A percentile compares a stretch with the other conserved stretches of the same genome.
Evolutionary conservation across 345 rosid genomes (phyloP).

Genomic region (Odontarrhena argentea): DNA sequence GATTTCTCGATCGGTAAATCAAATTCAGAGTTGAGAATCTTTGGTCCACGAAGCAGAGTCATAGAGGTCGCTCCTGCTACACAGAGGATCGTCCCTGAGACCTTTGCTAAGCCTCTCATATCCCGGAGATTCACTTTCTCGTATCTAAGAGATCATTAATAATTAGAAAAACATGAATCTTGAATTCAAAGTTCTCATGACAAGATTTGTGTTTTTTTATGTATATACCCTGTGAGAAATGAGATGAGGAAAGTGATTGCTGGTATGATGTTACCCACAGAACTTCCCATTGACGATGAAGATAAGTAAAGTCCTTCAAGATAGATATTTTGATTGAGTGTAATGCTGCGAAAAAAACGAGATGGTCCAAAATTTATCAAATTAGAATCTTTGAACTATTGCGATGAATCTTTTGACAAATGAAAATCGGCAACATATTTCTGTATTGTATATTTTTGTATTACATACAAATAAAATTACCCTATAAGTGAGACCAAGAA

Average conservation of each 20-base stretch:
- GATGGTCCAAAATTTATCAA: conserved; percentile 12
- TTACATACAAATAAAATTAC: no score
- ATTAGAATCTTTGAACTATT: not conserved
- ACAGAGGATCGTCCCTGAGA: conserved; percentile 60
- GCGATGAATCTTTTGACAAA: not conserved
- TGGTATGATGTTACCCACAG: conserved; percentile 47
- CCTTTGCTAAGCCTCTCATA: conserved; percentile 62
- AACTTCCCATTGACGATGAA: conserved; percentile 48
- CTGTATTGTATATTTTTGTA: not conserved
- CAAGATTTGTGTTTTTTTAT: not conserved
- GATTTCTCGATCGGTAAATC: conserved; percentile 25
- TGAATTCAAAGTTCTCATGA: conserved; percentile 1
- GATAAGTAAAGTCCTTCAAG: conserved; percentile 48
- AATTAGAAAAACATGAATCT: not conserved
- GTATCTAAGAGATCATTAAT: conserved; percentile 44
- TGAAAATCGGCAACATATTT: not conserved
- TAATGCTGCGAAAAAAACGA: conserved; percentile 37
- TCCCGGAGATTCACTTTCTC: conserved; percentile 59
- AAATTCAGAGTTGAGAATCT: conserved; percentile 55
- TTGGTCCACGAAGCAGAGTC: conserved; percentile 72
- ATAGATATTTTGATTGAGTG: conserved; percentile 45
- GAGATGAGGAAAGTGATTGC: conserved; percentile 49
- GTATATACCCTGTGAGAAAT: conserved; percentile 38
- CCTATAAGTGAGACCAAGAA: conserved; percentile 48
- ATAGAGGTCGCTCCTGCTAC: conserved; percentile 66